A percentile compares a stretch with the other conserved stretches of the same genome.
Conservation (phyloP, 768 basidiomycete species). For the Podaxis sp. region DNA sequence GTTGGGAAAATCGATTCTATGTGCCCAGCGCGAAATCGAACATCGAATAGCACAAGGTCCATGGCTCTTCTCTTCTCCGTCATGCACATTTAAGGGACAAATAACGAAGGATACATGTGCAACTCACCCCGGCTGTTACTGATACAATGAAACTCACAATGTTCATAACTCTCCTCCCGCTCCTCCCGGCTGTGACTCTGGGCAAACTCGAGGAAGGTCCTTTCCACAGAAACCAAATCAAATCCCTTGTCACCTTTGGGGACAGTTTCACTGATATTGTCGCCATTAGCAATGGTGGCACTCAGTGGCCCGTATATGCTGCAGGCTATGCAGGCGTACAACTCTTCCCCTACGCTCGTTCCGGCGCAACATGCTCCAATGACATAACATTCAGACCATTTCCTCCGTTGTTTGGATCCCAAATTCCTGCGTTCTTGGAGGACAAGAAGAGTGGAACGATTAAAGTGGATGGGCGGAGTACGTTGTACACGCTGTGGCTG, state of each 20-base stretch:
- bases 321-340: constrained; percentile 51
- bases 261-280: constrained; percentile 62
- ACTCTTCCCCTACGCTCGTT: constrained; percentile 55
- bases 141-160: not conserved
- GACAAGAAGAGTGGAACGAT: constrained; percentile 41
- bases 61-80: no score
- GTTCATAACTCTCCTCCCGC: not conserved
- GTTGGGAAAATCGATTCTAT: not conserved
- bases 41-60: no score
- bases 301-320: constrained; percentile 61
- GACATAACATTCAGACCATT: constrained; percentile 55
- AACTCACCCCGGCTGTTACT: not conserved
- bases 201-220: constrained; percentile 6
- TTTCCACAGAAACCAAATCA: constrained; percentile 42
- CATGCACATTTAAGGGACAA: no score
- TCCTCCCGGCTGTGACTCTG: not conserved
- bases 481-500: constrained; percentile 67
- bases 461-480: constrained; percentile 38
- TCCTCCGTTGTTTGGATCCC: constrained; percentile 56
- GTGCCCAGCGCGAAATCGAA: not conserved
- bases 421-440: constrained; percentile 52
- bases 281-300: constrained; percentile 36
- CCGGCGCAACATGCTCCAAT: constrained; percentile 69
- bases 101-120: not conserved
- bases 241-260: constrained; percentile 65